These are phyloP conservation scores for Candida chauliodis DNA, from an alignment of 805 yeast genomes.

Conservation along the genomic window DNA sequence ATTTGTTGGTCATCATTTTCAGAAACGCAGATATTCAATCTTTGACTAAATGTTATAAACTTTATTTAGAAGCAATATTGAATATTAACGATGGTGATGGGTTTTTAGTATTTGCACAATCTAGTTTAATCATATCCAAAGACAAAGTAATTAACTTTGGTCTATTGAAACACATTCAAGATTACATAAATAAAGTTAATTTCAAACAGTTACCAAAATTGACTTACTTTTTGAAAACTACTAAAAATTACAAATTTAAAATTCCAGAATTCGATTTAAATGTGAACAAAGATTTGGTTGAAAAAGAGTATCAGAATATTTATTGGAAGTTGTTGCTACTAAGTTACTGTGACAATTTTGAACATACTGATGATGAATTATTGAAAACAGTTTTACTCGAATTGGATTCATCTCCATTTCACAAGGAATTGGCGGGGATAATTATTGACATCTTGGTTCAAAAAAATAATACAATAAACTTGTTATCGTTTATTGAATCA, in stretches of 20 bases:
- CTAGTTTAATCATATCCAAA: conserved; percentile 37
- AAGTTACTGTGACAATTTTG: conserved; percentile 11
- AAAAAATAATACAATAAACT: background rate
- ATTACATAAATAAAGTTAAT: conserved; percentile 37
- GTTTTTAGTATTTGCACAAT: conserved; percentile 47
- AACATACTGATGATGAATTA: background rate
- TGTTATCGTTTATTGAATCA: conserved; percentile 1
- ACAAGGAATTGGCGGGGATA: conserved; percentile 6
- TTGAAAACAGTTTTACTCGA: conserved; percentile 1
- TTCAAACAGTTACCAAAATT: conserved; percentile 27
- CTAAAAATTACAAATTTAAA: conserved; percentile 5
- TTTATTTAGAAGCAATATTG: conserved; percentile 38
- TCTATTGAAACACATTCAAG: conserved; percentile 41
- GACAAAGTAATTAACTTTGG: conserved; percentile 48
- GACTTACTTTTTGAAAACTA: conserved; percentile 17
- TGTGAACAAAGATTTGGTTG: background rate
- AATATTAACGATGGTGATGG: conserved; percentile 24
- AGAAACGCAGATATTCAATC: conserved; percentile 53
- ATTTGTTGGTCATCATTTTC: conserved; percentile 46
- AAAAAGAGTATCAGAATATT: background rate
- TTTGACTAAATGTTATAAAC: conserved; percentile 45
- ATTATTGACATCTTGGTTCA: conserved; percentile 1
- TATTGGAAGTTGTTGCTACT: conserved; percentile 53
- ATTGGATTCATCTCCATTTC: conserved; percentile 2
- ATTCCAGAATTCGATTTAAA: conserved; percentile 4